Evolutionary conservation across 2,329 filamentous ascomycete genomes (phyloP).

Genomic region (Aspergillus ochraceus): DNA sequence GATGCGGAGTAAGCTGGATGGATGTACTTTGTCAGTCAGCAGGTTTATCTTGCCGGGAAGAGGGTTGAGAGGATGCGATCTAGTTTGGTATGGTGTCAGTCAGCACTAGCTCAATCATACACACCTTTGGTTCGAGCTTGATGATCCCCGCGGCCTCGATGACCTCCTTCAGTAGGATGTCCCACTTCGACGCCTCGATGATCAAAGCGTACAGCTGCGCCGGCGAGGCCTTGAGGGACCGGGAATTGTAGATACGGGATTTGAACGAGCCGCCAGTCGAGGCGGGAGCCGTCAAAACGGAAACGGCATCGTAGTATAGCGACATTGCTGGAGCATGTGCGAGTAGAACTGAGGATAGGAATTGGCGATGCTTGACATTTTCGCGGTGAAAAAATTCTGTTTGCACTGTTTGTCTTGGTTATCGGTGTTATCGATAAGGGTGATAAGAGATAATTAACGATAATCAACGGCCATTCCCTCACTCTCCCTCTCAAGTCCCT

Average conservation of each 20-base stretch:
- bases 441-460: background rate
- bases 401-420: slow-evolving; percentile 26
- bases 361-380: slow-evolving; percentile 7
- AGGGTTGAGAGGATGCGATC: no score
- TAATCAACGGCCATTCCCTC: no score
- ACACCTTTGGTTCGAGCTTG: slow-evolving; percentile 79
- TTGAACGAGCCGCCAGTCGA: slow-evolving; percentile 81
- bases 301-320: slow-evolving; percentile 88
- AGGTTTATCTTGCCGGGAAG: slow-evolving; percentile 10
- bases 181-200: slow-evolving; percentile 89
- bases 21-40: slow-evolving; percentile 41
- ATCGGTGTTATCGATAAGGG: background rate
- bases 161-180: slow-evolving; percentile 79
- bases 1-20: slow-evolving; percentile 70
- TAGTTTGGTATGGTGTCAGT: no score
- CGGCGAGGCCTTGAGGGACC: slow-evolving; percentile 74
- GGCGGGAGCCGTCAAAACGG: slow-evolving; percentile 64
- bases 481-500: background rate
- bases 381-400: slow-evolving; percentile 13
- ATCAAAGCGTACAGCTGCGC: slow-evolving; percentile 86
- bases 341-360: slow-evolving; percentile 2
- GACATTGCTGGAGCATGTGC: slow-evolving; percentile 63
- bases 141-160: slow-evolving; percentile 78
- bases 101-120: slow-evolving; percentile 14
- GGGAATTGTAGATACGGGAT: slow-evolving; percentile 73